Base-by-base conservation (phyloP, 2,329 filamentous ascomycete species). In the Exophiala viscosa region DNA sequence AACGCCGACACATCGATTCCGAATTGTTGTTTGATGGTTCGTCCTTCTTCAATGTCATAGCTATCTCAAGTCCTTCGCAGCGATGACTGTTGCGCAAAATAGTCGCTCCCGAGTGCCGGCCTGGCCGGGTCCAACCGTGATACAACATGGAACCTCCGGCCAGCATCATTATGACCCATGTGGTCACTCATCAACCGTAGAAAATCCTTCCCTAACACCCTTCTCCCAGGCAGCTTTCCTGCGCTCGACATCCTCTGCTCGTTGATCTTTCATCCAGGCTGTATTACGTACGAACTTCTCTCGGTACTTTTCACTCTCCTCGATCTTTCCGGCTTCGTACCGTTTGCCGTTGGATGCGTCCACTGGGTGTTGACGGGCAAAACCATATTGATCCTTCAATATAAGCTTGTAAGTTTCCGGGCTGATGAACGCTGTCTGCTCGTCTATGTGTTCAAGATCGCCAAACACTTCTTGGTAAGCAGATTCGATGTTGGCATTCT, bases 361-460 rank as follows among this genome's bases (percentile, higher is more conserved):
- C 15, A 67, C 62, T 7, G 70, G 67, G 4, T 59, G 52, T 33
- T 61, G 54, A 43, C 68, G 64, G 31, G 68, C 64, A 23, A 64
- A 87, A 70, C 80, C 88, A 64, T 91, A 88, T 5, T 78, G n/a
- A n/a, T n/a, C 79, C 15, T 85, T 88, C 1, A 85, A 81, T n/a
- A 88, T 76, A 65, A 92, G 86, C 70, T 88, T 87, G 66, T 86
- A 90, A 50, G 83, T 88, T 68, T 87, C 87, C 11, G 89, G 79
- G 63, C 85, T 90, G 65, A 92, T 87, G 55, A 85, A 83, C 38
- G 90, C 80, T 9, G 83, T 79, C 36, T 92, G 71, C 14, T 85
- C 82, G 63, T 91, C 87, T 53, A 82, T 74, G 61, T 82, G 85
- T 4, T 80, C 75, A 5, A 87, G 67, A 36, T 73, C 73, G 35